These are phyloP conservation scores for Suillus occidentalis DNA, from an alignment of 768 basidiomycete genomes.

Conservation along the genomic window DNA sequence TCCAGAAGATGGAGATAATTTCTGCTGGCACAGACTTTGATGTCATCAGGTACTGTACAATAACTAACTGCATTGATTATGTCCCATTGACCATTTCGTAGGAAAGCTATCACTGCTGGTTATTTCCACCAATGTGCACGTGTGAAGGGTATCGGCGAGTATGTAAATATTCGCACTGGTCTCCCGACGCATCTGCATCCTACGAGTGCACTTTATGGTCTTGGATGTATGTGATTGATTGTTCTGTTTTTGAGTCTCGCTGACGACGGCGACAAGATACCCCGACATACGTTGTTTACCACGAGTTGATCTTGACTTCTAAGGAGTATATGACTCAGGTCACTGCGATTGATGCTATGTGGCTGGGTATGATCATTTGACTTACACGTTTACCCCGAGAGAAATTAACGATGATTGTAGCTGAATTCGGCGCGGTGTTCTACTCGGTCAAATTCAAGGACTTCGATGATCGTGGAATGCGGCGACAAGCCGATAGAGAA, in stretches of 20 bases:
- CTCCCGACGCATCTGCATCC: conserved; percentile 96
- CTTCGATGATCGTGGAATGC: conserved; percentile 84
- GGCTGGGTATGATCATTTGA: conserved; percentile 69
- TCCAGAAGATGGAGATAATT: conserved; percentile 93
- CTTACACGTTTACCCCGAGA: neutral
- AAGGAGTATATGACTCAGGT: conserved; percentile 99
- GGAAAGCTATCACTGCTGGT: conserved; percentile 95
- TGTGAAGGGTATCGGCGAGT: conserved; percentile 99
- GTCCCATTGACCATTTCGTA: conserved; percentile 26
- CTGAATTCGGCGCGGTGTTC: conserved; percentile 94
- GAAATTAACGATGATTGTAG: conserved; percentile 39
- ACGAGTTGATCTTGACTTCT: conserved; percentile 92
- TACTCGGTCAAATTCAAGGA: conserved; percentile 98
- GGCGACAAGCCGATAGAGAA: conserved; percentile 80
- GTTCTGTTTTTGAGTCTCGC: conserved; percentile 2
- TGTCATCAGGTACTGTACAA: conserved; percentile 58
- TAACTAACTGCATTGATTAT: neutral
- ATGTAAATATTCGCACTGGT: conserved; percentile 94
- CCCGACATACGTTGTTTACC: conserved; percentile 95
- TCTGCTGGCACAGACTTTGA: conserved; percentile 97
- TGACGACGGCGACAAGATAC: conserved; percentile 57
- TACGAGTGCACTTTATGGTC: conserved; percentile 92
- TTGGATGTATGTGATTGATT: conserved; percentile 71
- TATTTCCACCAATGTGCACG: conserved; percentile 99
- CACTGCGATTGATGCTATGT: conserved; percentile 96